These are phyloP conservation scores for Spirogloea muscicola DNA, from an alignment of 139 green algal genomes.

Conservation along the genomic window DNA sequence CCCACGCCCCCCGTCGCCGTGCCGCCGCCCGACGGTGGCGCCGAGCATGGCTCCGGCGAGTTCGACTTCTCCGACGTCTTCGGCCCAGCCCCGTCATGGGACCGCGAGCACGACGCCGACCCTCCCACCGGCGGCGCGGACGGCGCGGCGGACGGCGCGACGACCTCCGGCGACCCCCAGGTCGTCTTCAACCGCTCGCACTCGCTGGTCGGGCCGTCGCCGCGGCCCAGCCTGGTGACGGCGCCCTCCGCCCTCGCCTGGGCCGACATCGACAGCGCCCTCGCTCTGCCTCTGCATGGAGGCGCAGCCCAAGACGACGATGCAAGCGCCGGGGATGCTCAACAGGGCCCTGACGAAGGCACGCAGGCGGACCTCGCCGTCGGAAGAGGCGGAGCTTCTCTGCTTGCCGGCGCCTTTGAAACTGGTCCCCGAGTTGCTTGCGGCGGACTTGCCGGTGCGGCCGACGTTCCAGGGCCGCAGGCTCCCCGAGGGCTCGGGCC, in stretches of 20 bases:
- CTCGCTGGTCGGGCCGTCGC: conserved; percentile 32
- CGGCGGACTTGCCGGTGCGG: too few species aligned
- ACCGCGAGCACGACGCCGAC: too few species aligned
- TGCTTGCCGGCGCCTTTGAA: neutral
- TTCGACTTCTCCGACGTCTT: conserved; percentile 43
- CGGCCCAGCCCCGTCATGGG: conserved; percentile 17
- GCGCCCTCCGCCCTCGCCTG: neutral
- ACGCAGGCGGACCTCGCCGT: neutral
- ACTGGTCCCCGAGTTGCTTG: too few species aligned
- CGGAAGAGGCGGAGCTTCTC: too few species aligned
- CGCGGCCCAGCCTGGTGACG: neutral
- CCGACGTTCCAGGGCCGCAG: too few species aligned
- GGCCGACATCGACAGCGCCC: neutral
- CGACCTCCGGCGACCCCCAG: neutral
- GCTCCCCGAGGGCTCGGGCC: conserved; percentile 34
- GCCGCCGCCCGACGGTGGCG: too few species aligned
- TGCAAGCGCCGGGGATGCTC: too few species aligned
- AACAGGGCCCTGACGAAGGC: neutral
- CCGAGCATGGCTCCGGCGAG: too few species aligned
- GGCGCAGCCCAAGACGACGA: too few species aligned
- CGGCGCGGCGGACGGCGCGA: neutral
- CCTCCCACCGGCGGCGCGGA: conserved; percentile 1
- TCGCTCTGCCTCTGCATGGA: too few species aligned
- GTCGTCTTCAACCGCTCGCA: conserved; percentile 37
- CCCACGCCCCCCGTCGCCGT: too few species aligned